Evolutionary conservation across 2,329 filamentous ascomycete genomes (phyloP).

Genomic region (Aspergillus terreus): DNA sequence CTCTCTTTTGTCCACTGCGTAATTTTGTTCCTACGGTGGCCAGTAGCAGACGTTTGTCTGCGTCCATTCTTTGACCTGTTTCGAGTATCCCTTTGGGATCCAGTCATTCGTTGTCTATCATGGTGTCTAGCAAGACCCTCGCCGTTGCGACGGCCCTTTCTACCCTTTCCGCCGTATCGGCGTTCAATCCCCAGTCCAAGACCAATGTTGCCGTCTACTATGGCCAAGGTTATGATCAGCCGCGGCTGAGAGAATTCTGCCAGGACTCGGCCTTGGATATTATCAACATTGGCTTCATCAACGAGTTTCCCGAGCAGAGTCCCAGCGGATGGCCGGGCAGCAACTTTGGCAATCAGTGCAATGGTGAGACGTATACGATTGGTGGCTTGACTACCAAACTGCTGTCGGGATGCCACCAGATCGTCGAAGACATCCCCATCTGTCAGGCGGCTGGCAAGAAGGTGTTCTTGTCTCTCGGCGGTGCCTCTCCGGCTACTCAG

Average conservation of each 20-base stretch:
- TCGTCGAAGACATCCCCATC: slow-evolving; percentile 39
- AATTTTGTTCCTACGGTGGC: slow-evolving; percentile 13
- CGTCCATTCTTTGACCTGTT: slow-evolving; percentile 52
- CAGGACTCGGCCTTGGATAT: slow-evolving; percentile 51
- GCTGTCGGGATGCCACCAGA: slow-evolving; percentile 41
- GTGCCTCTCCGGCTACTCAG: slow-evolving; percentile 39
- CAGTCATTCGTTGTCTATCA: slow-evolving; percentile 29
- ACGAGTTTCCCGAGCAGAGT: slow-evolving; percentile 48
- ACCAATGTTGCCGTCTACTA: slow-evolving; percentile 54
- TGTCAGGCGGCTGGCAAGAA: slow-evolving; percentile 44
- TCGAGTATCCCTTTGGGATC: slow-evolving; percentile 13
- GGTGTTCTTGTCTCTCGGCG: slow-evolving; percentile 48
- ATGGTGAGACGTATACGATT: slow-evolving; percentile 36
- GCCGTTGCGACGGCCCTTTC: slow-evolving; percentile 34
- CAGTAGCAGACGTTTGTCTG: slow-evolving; percentile 43
- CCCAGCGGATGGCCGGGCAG: slow-evolving; percentile 47
- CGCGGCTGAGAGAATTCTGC: slow-evolving; percentile 50
- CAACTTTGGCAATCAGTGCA: slow-evolving; percentile 57
- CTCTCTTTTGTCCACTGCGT: slow-evolving; percentile 10
- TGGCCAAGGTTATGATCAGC: slow-evolving; percentile 52
- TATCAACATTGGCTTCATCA: slow-evolving; percentile 55
- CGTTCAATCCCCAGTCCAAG: slow-evolving; percentile 40
- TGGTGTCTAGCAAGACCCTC: slow-evolving; percentile 35
- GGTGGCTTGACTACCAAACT: slow-evolving; percentile 39
- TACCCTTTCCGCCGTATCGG: slow-evolving; percentile 30